Base-by-base conservation (phyloP, 169 alveolate species). In the Eimeria tenella region DNA sequence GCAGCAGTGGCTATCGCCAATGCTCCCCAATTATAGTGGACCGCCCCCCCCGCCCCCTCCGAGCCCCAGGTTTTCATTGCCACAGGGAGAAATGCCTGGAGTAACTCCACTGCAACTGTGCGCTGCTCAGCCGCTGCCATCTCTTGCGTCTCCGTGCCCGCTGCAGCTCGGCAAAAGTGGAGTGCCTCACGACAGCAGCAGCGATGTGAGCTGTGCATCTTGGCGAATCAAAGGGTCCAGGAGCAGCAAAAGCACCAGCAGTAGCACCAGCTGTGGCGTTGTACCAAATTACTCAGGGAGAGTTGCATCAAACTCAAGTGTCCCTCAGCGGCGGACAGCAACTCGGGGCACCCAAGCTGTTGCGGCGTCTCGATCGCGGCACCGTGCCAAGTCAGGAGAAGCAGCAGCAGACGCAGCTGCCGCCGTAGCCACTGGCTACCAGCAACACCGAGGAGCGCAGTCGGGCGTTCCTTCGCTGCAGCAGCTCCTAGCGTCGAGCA, bases 381-480 rank as follows among this genome's bases (percentile, higher is more conserved):
- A 25, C 17, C 82, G 82, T n/a, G 23, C 56, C 55, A 71, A 31
- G 82, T 21, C 68, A 58, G 68, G 68, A 58, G 68, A 10, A 58
- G 68, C 19, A 13, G 11, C 42, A 31, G 42, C 74, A 63, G 74
- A n/a, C 2, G 74, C 74, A 63, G n/a, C 42, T 31, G 68, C 68
- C 19, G 68, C 68, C 19, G 68, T 17, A 58, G 68, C 68, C 3
- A 17, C 68, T 17, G 68, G 19, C 21, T 17, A 58, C 21, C 68
- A 58, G 19, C 21, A 71, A 50, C 82, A 21, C 19, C 82, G 19
- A 71, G 49, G 23, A n/a, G n/a, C 55, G 3, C 53, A 55, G 17
- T 31, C 55, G 53, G 82, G 55, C n/a, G 2, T 71, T 50, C 82
- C 82, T 10, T 71, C 82, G 4, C 82, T 71, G 82, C 82, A 71